phyloP scores from a whole-genome alignment of 441 rosid genomes.

The Breynia disticha region DNA sequence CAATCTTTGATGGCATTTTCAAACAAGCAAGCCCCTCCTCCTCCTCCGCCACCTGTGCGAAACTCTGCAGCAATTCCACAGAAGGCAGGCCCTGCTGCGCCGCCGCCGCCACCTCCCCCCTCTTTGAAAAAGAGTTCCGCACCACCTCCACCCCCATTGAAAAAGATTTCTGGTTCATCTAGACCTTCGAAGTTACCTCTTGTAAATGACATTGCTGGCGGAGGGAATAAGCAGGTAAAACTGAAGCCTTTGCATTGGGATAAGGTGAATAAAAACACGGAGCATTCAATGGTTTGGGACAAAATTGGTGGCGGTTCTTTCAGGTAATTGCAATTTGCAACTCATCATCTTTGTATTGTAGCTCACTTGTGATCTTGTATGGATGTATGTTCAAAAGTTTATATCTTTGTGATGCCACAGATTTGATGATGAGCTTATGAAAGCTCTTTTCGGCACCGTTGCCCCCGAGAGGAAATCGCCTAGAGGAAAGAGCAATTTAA shows the following conservation, averaged over 20 bases:
- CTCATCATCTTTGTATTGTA: neutral
- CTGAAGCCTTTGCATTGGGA: slow-evolving; percentile 66
- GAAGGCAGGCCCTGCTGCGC: slow-evolving; percentile 7
- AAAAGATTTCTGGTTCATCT: too few species aligned
- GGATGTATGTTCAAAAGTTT: too few species aligned
- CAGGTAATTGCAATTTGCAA: slow-evolving; percentile 21
- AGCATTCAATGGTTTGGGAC: slow-evolving; percentile 66
- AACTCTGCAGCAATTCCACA: too few species aligned
- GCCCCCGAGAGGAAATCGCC: slow-evolving; percentile 14
- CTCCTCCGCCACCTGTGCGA: slow-evolving; percentile 9
- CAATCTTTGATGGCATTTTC: slow-evolving; percentile 11
- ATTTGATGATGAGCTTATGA: slow-evolving; percentile 45
- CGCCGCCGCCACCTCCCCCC: slow-evolving; percentile 15
- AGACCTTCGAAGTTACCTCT: too few species aligned
- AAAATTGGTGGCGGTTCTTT: slow-evolving; percentile 46
- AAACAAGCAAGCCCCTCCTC: slow-evolving; percentile 3
- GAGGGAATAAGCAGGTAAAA: slow-evolving; percentile 34
- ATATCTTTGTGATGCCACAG: slow-evolving; percentile 18
- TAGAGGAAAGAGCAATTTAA: slow-evolving; percentile 8
- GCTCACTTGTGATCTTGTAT: too few species aligned
- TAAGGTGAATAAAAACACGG: slow-evolving; percentile 38
- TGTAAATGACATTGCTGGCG: too few species aligned
- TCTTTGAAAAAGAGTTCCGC: neutral
- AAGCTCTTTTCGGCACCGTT: slow-evolving; percentile 36
- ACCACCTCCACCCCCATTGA: slow-evolving; percentile 16